Conservation (phyloP, 129 eudicot genomes). For the Tagetes patula region DNA sequence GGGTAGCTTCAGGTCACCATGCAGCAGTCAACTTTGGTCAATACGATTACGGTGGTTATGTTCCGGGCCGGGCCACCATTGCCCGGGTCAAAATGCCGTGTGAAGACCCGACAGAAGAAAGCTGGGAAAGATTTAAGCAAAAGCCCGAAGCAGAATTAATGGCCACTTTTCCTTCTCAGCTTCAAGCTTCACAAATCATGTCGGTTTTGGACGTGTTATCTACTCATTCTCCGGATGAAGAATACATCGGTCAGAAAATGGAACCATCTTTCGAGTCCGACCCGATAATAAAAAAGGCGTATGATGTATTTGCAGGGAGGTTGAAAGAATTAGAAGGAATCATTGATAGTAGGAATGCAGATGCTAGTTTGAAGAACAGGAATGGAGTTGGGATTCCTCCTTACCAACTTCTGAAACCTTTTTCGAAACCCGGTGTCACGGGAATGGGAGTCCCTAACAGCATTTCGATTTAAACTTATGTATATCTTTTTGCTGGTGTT, state of each 20-base stretch:
- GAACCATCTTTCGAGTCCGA: slow-evolving; percentile 51
- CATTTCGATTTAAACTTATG: slow-evolving; percentile 58
- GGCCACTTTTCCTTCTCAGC: slow-evolving; percentile 66
- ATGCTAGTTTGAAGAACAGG: slow-evolving; percentile 47
- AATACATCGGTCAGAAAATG: slow-evolving; percentile 56
- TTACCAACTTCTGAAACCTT: slow-evolving; percentile 68
- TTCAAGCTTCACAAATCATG: slow-evolving; percentile 72
- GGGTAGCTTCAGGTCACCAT: slow-evolving; percentile 90
- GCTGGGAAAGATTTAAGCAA: slow-evolving; percentile 40
- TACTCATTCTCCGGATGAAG: slow-evolving; percentile 80
- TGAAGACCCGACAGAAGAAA: slow-evolving; percentile 66
- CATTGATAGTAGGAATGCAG: slow-evolving; percentile 61
- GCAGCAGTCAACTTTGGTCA: slow-evolving; percentile 93
- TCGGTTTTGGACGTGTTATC: slow-evolving; percentile 71
- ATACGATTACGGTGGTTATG: slow-evolving; percentile 67
- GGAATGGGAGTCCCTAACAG: slow-evolving; percentile 79
- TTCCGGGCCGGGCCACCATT: slow-evolving; percentile 80
- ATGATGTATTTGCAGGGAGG: slow-evolving; percentile 46
- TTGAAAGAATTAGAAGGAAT: slow-evolving; percentile 61
- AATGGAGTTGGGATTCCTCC: slow-evolving; percentile 81
- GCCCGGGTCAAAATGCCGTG: slow-evolving; percentile 63
- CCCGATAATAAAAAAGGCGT: slow-evolving; percentile 54
- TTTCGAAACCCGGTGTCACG: slow-evolving; percentile 74
- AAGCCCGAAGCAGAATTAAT: slow-evolving; percentile 57
- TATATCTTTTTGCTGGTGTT: not conserved